These are phyloP conservation scores for Apocynum venetum DNA, from an alignment of 257 asterid species.

Conservation along the genomic window DNA sequence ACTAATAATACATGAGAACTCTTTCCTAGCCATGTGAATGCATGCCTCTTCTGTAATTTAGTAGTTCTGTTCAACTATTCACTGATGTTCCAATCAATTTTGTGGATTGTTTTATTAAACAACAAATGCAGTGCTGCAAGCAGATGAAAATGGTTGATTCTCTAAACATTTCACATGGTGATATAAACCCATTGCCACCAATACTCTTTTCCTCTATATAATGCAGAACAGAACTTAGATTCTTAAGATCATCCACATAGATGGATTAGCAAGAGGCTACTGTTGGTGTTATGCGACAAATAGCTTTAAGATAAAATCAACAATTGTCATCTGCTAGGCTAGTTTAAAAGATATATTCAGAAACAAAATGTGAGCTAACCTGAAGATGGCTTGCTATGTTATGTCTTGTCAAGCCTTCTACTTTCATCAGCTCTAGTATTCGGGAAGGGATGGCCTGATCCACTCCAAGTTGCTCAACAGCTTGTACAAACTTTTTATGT, in stretches of 20 bases:
- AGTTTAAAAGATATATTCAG: neutral
- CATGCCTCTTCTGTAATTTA: neutral
- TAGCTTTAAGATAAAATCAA: neutral
- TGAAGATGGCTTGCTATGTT: slow-evolving; percentile 60
- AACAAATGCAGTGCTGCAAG: neutral
- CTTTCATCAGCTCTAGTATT: slow-evolving; percentile 48
- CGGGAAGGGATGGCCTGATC: slow-evolving; percentile 64
- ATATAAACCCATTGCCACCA: neutral
- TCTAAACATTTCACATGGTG: neutral
- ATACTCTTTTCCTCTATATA: too few relatives aligned
- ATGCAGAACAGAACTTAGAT: neutral
- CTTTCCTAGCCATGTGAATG: neutral
- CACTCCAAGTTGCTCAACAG: slow-evolving; percentile 49
- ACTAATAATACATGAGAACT: neutral
- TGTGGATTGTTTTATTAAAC: neutral
- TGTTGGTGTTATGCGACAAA: neutral
- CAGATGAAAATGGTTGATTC: neutral
- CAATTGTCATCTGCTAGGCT: neutral
- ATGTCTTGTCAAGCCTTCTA: slow-evolving; percentile 48
- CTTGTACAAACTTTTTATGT: slow-evolving; percentile 47
- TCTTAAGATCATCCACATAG: neutral
- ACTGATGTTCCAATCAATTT: neutral
- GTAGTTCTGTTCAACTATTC: neutral
- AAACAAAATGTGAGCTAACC: slow-evolving; percentile 19
- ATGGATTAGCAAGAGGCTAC: neutral